Evolutionary conservation across 495 filamentous ascomycete species (phyloP).

Genomic region (Xylaria venustula): DNA sequence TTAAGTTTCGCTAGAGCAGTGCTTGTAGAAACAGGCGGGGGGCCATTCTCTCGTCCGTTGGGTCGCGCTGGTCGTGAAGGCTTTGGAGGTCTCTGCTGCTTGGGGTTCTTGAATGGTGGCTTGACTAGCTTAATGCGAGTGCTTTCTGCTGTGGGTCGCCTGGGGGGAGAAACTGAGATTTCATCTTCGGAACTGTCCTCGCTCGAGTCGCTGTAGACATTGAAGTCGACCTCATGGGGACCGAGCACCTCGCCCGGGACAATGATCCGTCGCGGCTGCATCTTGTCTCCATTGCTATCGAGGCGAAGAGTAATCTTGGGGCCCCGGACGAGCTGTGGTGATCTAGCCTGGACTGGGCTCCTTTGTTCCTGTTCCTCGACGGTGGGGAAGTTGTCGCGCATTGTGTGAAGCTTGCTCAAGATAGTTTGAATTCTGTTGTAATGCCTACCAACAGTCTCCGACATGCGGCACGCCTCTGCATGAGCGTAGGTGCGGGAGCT

Average conservation of each 20-base stretch:
- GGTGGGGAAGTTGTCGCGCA: constrained; percentile 57
- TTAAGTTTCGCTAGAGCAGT: constrained; percentile 72
- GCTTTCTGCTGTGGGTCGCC: constrained; percentile 32
- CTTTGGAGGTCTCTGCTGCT: constrained; percentile 38
- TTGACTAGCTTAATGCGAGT: constrained; percentile 45
- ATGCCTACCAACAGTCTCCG: constrained; percentile 75
- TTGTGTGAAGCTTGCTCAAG: constrained; percentile 73
- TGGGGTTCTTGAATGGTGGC: constrained; percentile 35
- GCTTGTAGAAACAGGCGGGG: constrained; percentile 69
- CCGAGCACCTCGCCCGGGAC: constrained; percentile 60
- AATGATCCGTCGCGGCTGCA: constrained; percentile 49
- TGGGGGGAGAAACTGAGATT: constrained; percentile 23
- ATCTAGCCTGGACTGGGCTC: constrained; percentile 45
- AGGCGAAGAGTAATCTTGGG: constrained; percentile 65
- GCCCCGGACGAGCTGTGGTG: constrained; percentile 56
- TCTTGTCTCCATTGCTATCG: constrained; percentile 50
- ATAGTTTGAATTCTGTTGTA: constrained; percentile 74
- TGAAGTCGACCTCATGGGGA: constrained; percentile 55
- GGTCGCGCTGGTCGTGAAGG: constrained; percentile 45
- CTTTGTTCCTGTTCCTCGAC: constrained; percentile 57
- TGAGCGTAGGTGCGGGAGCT: constrained; percentile 73
- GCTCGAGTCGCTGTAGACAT: constrained; percentile 44
- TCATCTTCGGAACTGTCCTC: constrained; percentile 42
- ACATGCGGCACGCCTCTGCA: constrained; percentile 79
- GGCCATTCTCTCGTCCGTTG: constrained; percentile 28